Conservation (phyloP, 2,329 filamentous ascomycete genomes). For the Fusarium sp. region DNA sequence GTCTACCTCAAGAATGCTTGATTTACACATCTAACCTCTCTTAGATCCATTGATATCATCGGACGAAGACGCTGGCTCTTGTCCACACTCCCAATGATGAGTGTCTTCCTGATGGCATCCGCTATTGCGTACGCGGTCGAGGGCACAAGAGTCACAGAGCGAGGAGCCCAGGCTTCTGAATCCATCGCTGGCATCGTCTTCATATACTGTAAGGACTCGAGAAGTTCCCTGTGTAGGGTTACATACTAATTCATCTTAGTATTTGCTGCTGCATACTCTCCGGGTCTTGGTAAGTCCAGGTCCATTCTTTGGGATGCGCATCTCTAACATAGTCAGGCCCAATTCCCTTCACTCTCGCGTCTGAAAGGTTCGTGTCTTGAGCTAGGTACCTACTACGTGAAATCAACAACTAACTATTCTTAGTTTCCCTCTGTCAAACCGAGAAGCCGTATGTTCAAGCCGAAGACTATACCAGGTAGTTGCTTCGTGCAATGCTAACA, state of each 20-base stretch:
- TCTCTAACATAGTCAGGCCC: slow-evolving; percentile 39
- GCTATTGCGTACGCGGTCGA: slow-evolving; percentile 18
- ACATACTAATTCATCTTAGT: slow-evolving; percentile 37
- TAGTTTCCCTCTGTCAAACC: slow-evolving; percentile 58
- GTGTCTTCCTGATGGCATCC: slow-evolving; percentile 23
- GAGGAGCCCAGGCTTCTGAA: not conserved
- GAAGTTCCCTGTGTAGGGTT: rapidly evolving
- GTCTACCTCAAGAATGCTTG: rapidly evolving
- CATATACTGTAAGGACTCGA: slow-evolving; percentile 15
- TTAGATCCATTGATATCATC: slow-evolving; percentile 47
- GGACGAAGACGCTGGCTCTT: slow-evolving; percentile 55
- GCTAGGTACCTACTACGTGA: rapidly evolving
- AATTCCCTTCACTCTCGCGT: slow-evolving; percentile 59
- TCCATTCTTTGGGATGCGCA: not conserved
- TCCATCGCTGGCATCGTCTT: slow-evolving; percentile 27
- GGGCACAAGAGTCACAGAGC: slow-evolving; percentile 11
- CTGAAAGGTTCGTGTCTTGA: slow-evolving; percentile 45
- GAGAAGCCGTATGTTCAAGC: slow-evolving; percentile 50
- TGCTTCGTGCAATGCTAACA: slow-evolving; percentile 11
- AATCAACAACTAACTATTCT: rapidly evolving
- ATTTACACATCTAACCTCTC: not conserved
- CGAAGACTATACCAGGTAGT: rapidly evolving
- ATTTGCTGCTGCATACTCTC: slow-evolving; percentile 54
- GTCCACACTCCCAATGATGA: slow-evolving; percentile 55
- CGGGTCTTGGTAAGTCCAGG: slow-evolving; percentile 45